Evolutionary conservation across 768 basidiomycete species (phyloP).

Genomic region (Neoboletus brunneissimus): DNA sequence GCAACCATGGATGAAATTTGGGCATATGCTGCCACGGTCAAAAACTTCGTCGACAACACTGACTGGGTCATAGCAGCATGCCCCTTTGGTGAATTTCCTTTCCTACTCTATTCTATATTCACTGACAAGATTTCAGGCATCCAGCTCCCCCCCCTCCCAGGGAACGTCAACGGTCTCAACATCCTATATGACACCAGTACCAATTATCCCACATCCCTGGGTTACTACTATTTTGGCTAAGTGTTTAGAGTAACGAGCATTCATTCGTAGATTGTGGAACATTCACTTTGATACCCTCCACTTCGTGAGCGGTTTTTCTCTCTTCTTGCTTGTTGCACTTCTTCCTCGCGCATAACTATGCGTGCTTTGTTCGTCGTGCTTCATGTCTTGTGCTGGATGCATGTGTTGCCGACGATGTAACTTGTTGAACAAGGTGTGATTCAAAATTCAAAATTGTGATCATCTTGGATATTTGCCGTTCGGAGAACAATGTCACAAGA

Average conservation of each 20-base stretch:
- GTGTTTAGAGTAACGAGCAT: neutral
- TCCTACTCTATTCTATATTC: neutral
- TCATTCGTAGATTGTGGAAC: slow-evolving; percentile 1
- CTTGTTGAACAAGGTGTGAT: slow-evolving; percentile 26
- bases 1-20: slow-evolving; percentile 37
- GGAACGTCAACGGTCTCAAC: slow-evolving; percentile 49
- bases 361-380: slow-evolving; percentile 8
- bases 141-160: slow-evolving; percentile 35
- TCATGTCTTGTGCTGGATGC: slow-evolving; percentile 24
- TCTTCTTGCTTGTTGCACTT: neutral
- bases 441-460: neutral
- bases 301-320: slow-evolving; percentile 9
- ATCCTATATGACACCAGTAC: slow-evolving; percentile 5
- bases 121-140: slow-evolving; percentile 39
- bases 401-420: slow-evolving; percentile 11
- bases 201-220: slow-evolving; percentile 46
- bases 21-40: slow-evolving; percentile 43
- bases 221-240: slow-evolving; percentile 42
- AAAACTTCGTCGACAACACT: slow-evolving; percentile 34
- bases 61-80: slow-evolving; percentile 36
- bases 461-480: neutral
- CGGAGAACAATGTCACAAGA: neutral
- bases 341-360: neutral
- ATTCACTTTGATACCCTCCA: slow-evolving; percentile 19
- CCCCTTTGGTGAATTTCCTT: slow-evolving; percentile 56